Percentiles rank a stretch among this genome's conserved stretches.
Evolutionary conservation across 2,329 filamentous ascomycete genomes (phyloP).

Genomic region (Penicillium sp.): DNA sequence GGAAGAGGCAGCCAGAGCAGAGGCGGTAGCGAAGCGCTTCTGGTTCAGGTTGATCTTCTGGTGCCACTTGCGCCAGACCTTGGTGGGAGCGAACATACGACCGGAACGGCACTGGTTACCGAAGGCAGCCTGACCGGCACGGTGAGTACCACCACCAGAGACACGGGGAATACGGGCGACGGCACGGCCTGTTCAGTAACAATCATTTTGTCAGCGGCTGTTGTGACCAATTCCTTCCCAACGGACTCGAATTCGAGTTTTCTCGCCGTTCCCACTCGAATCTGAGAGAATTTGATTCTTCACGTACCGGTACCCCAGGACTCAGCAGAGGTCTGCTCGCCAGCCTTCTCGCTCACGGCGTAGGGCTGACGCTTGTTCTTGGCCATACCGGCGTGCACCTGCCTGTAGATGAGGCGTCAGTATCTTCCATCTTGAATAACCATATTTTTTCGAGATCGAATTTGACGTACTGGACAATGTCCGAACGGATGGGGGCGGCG

Average conservation of each 20-base stretch:
- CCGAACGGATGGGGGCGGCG: conserved; percentile 92
- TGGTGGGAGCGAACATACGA: conserved; percentile 99
- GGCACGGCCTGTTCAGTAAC: conserved; percentile 70
- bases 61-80: conserved; percentile 99
- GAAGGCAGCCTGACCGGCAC: conserved; percentile 99
- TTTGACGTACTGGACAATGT: conserved; percentile 84
- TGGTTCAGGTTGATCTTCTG: conserved; percentile 99
- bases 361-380: conserved; percentile 99
- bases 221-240: neutral
- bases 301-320: conserved; percentile 98
- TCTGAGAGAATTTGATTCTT: conserved; percentile 18
- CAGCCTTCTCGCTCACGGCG: conserved; percentile 99
- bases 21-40: conserved; percentile 97
- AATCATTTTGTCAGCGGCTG: conserved; percentile 10
- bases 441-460: conserved; percentile 13
- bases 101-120: conserved; percentile 99
- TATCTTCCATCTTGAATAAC: conserved; percentile 18
- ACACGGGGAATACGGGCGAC: conserved; percentile 99
- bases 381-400: conserved; percentile 95
- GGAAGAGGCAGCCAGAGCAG: conserved; percentile 93
- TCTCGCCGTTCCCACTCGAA: conserved; percentile 11
- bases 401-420: conserved; percentile 48
- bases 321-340: conserved; percentile 99
- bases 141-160: conserved; percentile 99
- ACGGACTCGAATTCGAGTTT: neutral